Evolutionary conservation across 2,329 filamentous ascomycete species (phyloP).

Genomic region (Penicillium polonicum): DNA sequence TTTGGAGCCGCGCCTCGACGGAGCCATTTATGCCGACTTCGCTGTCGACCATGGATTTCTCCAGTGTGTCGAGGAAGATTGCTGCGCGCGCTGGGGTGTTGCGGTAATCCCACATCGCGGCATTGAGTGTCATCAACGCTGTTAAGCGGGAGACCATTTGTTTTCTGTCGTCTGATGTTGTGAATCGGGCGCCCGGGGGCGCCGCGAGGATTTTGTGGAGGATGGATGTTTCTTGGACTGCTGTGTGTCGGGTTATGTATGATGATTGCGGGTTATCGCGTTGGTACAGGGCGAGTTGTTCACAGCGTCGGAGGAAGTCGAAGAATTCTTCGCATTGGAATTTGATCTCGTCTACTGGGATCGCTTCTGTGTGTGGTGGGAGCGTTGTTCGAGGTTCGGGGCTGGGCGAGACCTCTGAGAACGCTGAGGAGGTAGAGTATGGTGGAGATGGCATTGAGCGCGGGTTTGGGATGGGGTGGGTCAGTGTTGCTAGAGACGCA

Average conservation of each 20-base stretch:
- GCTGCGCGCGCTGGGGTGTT: constrained; percentile 30
- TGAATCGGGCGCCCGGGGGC: constrained; percentile 35
- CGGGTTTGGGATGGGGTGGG: constrained; percentile 4
- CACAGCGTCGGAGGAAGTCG: constrained; percentile 39
- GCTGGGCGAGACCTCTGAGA: constrained; percentile 13
- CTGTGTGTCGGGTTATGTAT: constrained; percentile 24
- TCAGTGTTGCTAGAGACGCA: not conserved
- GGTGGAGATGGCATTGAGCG: constrained; percentile 26
- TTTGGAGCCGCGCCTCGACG: constrained; percentile 41
- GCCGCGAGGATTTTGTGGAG: constrained; percentile 36
- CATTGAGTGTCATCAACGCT: constrained; percentile 40
- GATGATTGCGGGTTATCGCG: constrained; percentile 17
- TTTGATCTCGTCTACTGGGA: constrained; percentile 33
- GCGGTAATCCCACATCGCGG: constrained; percentile 43
- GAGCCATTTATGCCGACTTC: constrained; percentile 40
- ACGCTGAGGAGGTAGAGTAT: constrained; percentile 17
- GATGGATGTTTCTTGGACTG: constrained; percentile 32
- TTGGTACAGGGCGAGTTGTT: constrained; percentile 37
- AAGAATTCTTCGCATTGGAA: constrained; percentile 41
- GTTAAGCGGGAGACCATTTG: constrained; percentile 40
- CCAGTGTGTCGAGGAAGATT: constrained; percentile 35
- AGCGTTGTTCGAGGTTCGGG: not conserved
- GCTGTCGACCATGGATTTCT: constrained; percentile 34
- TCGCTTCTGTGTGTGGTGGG: not conserved
- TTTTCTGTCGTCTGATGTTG: constrained; percentile 38